phyloP scores from a whole-genome alignment of 2,329 filamentous ascomycete species.

The Teratosphaeria epicoccoides region DNA sequence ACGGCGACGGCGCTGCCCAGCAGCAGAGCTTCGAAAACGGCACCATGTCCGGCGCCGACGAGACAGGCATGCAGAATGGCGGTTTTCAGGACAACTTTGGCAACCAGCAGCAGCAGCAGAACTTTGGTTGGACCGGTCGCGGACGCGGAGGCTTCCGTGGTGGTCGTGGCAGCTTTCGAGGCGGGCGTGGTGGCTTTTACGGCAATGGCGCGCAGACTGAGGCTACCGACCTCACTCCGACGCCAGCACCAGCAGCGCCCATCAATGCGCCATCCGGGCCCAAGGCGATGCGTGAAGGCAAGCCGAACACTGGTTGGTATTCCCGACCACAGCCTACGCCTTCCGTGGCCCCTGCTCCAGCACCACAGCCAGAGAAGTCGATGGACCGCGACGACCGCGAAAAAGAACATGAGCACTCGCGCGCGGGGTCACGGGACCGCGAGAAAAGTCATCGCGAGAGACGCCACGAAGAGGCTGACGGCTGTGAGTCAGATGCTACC shows the following conservation, averaged over 20 bases:
- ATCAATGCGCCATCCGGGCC: slow-evolving; percentile 72
- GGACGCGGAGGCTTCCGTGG: slow-evolving; percentile 32
- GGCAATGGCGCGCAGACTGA: slow-evolving; percentile 11
- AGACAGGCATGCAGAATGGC: not conserved
- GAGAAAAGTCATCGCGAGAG: slow-evolving; percentile 36
- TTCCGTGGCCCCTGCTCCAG: slow-evolving; percentile 6
- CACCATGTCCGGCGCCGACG: not conserved
- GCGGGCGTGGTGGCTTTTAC: slow-evolving; percentile 29
- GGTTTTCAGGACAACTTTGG: not conserved
- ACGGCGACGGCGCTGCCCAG: not conserved
- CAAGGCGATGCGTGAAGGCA: slow-evolving; percentile 83
- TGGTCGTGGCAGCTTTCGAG: slow-evolving; percentile 39
- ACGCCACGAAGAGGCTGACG: slow-evolving; percentile 38
- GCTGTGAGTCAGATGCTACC: slow-evolving; percentile 33
- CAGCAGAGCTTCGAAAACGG: not conserved
- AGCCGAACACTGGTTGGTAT: slow-evolving; percentile 69
- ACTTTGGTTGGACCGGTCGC: slow-evolving; percentile 17
- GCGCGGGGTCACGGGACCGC: not conserved
- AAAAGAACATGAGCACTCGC: not conserved
- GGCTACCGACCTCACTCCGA: slow-evolving; percentile 18
- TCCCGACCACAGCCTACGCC: slow-evolving; percentile 11
- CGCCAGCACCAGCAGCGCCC: slow-evolving; percentile 23
- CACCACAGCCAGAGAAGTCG: slow-evolving; percentile 4
- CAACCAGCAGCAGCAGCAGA: slow-evolving; percentile 7
- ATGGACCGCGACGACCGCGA: not conserved